A percentile compares a stretch with the other conserved stretches of the same genome.
Evolutionary conservation across 2,329 filamentous ascomycete genomes (phyloP).

Genomic region (Lecanicillium sp.): DNA sequence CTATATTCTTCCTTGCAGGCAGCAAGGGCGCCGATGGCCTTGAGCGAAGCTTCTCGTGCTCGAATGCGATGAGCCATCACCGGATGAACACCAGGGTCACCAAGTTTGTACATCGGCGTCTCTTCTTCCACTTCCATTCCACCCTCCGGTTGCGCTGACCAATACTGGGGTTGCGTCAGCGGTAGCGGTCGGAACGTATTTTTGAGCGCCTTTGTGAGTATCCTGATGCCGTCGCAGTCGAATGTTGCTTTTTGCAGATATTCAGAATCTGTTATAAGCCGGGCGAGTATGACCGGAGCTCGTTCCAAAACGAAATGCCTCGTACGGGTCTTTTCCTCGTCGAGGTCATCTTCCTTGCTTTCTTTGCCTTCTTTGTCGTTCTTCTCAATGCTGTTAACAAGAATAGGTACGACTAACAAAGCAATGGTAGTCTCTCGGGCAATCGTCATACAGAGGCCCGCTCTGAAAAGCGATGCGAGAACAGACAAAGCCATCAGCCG

Average conservation of each 20-base stretch:
- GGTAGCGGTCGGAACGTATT: conserved; percentile 44
- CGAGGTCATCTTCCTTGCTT: conserved; percentile 39
- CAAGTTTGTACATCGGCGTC: conserved; percentile 44
- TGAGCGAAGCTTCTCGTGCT: conserved; percentile 68
- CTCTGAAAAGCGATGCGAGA: conserved; percentile 62
- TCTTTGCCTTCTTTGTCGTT: conserved; percentile 41
- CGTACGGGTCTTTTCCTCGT: conserved; percentile 30
- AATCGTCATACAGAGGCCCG: conserved; percentile 57
- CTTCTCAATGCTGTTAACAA: conserved; percentile 55
- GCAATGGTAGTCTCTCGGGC: conserved; percentile 57
- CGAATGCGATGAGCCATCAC: conserved; percentile 63
- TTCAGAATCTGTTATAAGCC: conserved; percentile 71
- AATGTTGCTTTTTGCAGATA: conserved; percentile 76
- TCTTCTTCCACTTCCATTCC: conserved; percentile 28
- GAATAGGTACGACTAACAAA: conserved; percentile 61
- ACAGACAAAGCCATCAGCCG: conserved; percentile 64
- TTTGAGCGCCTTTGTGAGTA: conserved; percentile 43
- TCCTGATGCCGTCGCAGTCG: conserved; percentile 50
- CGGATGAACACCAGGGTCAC: conserved; percentile 54
- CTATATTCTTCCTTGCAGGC: conserved; percentile 78
- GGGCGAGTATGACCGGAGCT: conserved; percentile 69
- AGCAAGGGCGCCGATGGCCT: conserved; percentile 74
- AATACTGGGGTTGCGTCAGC: conserved; percentile 27
- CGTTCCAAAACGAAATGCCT: conserved; percentile 53
- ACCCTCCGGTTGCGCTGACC: conserved; percentile 33